Conservation (phyloP, 805 yeast genomes). For the Torulaspora franciscae region DNA sequence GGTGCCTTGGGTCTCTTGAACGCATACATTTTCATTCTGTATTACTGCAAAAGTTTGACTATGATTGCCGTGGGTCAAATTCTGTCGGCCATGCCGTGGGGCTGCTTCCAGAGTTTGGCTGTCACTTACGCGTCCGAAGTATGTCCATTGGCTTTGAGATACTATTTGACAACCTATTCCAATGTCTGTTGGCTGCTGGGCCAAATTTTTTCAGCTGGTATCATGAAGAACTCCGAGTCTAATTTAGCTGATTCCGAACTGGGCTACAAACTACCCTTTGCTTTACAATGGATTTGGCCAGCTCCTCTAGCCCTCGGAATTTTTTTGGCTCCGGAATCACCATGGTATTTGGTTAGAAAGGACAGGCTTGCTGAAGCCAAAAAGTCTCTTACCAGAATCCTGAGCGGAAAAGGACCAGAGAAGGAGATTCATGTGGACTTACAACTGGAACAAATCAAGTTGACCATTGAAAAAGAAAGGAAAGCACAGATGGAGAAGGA, state of each 20-base stretch:
- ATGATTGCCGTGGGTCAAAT: constrained; percentile 42
- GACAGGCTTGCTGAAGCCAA: constrained; percentile 43
- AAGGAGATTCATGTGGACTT: constrained; percentile 39
- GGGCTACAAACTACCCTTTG: constrained; percentile 53
- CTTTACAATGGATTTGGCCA: constrained; percentile 59
- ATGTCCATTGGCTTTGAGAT: constrained; percentile 48
- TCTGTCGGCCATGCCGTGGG: constrained; percentile 49
- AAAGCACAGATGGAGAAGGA: constrained; percentile 6
- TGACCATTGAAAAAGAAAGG: constrained; percentile 40
- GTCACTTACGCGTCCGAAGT: constrained; percentile 56
- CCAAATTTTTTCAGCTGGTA: constrained; percentile 51
- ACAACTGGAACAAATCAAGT: constrained; percentile 43
- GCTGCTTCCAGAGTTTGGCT: constrained; percentile 48
- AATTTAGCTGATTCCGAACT: constrained; percentile 27
- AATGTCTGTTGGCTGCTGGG: constrained; percentile 55
- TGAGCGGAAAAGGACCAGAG: constrained; percentile 31
- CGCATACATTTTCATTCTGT: constrained; percentile 44
- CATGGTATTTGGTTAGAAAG: constrained; percentile 50
- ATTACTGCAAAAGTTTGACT: constrained; percentile 41
- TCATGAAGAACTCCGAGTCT: constrained; percentile 38
- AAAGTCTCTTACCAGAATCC: constrained; percentile 37
- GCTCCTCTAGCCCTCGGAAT: constrained; percentile 43
- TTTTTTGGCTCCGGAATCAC: constrained; percentile 51
- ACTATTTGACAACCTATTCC: constrained; percentile 46
- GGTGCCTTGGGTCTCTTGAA: constrained; percentile 30